These are phyloP conservation scores for Alternaria postmessia DNA, from an alignment of 2,329 filamentous ascomycete genomes.

Conservation along the genomic window DNA sequence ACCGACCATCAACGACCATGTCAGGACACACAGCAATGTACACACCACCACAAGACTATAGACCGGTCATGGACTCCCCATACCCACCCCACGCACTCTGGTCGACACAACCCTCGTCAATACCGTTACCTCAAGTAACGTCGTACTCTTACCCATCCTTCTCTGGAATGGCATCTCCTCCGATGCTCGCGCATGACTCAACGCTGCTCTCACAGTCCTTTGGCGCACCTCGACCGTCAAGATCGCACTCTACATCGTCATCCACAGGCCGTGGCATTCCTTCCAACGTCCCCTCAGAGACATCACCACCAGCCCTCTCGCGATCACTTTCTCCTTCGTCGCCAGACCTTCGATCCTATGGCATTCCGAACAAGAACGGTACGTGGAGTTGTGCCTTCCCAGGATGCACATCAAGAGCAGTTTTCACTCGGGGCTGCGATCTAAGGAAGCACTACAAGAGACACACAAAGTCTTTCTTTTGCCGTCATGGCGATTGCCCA, in stretches of 20 bases:
- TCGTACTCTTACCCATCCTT: constrained; percentile 48
- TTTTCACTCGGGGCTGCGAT: constrained; percentile 68
- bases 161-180: constrained; percentile 34
- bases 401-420: constrained; percentile 65
- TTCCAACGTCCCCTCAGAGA: constrained; percentile 35
- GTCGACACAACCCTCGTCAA: constrained; percentile 40
- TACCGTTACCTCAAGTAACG: constrained; percentile 39
- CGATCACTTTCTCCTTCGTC: constrained; percentile 52
- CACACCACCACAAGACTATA: constrained; percentile 40
- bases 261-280: constrained; percentile 38
- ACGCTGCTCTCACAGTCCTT: constrained; percentile 35
- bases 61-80: constrained; percentile 41
- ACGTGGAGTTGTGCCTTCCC: constrained; percentile 68
- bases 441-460: constrained; percentile 70
- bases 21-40: constrained; percentile 38
- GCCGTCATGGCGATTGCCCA: constrained; percentile 65
- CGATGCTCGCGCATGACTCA: constrained; percentile 35
- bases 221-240: constrained; percentile 35
- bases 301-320: constrained; percentile 43
- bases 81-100: constrained; percentile 45
- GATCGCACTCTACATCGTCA: constrained; percentile 49
- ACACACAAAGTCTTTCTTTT: constrained; percentile 69
- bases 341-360: constrained; percentile 52
- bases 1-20: constrained; percentile 34
- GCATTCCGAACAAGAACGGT: constrained; percentile 56